Base-by-base conservation (phyloP, 2,329 filamentous ascomycete genomes). In the Verticillium dahliae region DNA sequence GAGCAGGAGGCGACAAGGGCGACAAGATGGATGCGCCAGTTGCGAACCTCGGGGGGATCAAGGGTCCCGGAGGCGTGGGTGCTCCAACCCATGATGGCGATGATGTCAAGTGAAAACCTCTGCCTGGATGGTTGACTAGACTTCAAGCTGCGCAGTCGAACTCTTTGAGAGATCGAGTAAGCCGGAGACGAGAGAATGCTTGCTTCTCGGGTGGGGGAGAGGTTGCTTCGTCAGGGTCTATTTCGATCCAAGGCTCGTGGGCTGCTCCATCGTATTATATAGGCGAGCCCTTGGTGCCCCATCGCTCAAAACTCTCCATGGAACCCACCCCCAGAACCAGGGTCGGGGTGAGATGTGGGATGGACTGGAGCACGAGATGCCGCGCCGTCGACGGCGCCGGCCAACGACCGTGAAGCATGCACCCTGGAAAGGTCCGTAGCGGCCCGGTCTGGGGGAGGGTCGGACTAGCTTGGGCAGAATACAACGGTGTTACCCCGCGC, bases 1-100 rank as follows among this genome's bases (percentile, higher is more conserved):
- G 68, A 67, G 68, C 70, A 70, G 64, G 69, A 70, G 6, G 67
- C 69, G 33, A 71, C 61, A 11, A 69, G 55, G 60, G 69, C 69
- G 27, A 69, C 63, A 60, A 65, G 18, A 57, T 71, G 69, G 15
- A 71, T 71, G 59, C 63, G 64, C 69, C 69, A 67, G 52, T 70
- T 71, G 22, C 69, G 66, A 57, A 71, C 69, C 61, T 69, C 64
- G 4, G 61, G 60, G 33, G 67, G 67, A 37, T 69, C 67, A 14
- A 64, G 63, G 34, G 67, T 69, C 60, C 67, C 67, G 15, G 67
- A 61, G 35, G 65, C 67, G 56, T 69, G 64, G 63, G 70, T 73
- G 65, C 66, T 72, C 45, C 63, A 65, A 50, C 65, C 66, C 66
- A 68, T 68, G 27, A 5, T 63, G 62, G n/a, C 45, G 45, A 52